These are phyloP conservation scores for Verticillium tricorpus DNA, from an alignment of 2,329 filamentous ascomycete species.

Conservation along the genomic window DNA sequence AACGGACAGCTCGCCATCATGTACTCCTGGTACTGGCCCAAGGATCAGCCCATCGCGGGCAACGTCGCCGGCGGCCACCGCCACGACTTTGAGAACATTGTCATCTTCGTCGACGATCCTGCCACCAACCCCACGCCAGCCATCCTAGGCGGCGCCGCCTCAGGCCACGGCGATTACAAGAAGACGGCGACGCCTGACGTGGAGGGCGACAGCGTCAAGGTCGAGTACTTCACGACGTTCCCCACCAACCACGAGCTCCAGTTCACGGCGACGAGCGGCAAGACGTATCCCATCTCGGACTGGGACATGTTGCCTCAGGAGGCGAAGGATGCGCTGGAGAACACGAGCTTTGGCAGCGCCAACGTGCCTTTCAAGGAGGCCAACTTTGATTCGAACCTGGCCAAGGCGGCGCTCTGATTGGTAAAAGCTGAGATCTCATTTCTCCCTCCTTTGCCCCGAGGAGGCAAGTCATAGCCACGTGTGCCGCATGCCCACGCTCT, in stretches of 20 bases:
- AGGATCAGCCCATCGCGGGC: constrained; percentile 33
- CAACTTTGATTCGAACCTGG: constrained; percentile 12
- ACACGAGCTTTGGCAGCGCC: constrained; percentile 32
- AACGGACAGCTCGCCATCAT: constrained; percentile 29
- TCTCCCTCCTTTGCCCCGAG: neutral
- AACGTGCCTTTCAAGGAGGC: constrained; percentile 30
- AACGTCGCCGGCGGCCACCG: constrained; percentile 27
- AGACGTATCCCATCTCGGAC: constrained; percentile 32
- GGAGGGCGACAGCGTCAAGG: constrained; percentile 19
- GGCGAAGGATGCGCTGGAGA: constrained; percentile 25
- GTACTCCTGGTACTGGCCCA: constrained; percentile 41
- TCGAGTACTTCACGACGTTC: constrained; percentile 24
- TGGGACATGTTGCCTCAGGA: constrained; percentile 30
- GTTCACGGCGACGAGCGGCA: constrained; percentile 26
- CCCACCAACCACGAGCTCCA: constrained; percentile 29
- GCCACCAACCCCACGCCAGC: constrained; percentile 17
- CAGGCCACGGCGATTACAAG: constrained; percentile 25
- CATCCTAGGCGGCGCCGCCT: constrained; percentile 24
- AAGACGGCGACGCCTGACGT: constrained; percentile 16
- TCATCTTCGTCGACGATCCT: constrained; percentile 24
- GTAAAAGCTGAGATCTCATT: neutral
- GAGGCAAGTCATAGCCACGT: neutral
- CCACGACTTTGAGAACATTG: constrained; percentile 33
- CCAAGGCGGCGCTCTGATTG: constrained; percentile 8
- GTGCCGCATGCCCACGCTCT: too few relatives aligned